Percentiles rank a stretch among this genome's conserved stretches.
Evolutionary conservation across 345 rosid genomes (phyloP).

Genomic region (Aquilaria malaccensis): DNA sequence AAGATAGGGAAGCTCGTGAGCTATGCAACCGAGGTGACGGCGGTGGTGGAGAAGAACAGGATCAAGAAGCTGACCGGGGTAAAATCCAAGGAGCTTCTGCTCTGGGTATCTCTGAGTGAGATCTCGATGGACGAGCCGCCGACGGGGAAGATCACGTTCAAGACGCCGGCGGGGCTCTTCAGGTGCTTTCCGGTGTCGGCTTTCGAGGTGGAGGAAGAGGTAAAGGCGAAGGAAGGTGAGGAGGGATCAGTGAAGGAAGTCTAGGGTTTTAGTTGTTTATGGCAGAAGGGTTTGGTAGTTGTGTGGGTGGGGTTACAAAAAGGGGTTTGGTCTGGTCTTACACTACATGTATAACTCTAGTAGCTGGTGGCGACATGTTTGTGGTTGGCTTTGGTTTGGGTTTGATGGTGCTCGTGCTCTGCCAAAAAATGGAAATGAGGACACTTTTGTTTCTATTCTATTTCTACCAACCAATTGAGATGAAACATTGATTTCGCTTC

Average conservation of each 20-base stretch:
- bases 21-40: constrained; percentile 80
- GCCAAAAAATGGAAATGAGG: no score
- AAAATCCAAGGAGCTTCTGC: constrained; percentile 77
- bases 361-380: no score
- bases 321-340: no score
- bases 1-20: constrained; percentile 50
- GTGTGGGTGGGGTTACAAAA: not conserved
- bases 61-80: constrained; percentile 98
- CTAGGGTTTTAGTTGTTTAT: not conserved
- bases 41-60: constrained; percentile 42
- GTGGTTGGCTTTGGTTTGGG: no score
- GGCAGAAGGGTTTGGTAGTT: not conserved
- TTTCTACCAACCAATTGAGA: no score
- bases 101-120: constrained; percentile 62
- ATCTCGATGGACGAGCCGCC: constrained; percentile 51
- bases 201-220: constrained; percentile 44
- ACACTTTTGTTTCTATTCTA: no score
- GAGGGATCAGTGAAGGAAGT: constrained; percentile 30
- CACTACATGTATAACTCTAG: no score
- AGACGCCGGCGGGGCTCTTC: constrained; percentile 66
- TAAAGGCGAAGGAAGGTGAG: constrained; percentile 20
- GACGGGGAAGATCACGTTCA: constrained; percentile 59
- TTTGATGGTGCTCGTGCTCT: no score
- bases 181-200: constrained; percentile 69
- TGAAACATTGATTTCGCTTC: no score